A percentile compares a stretch with the other conserved stretches of the same genome.
Conservation (phyloP, 2,329 filamentous ascomycete genomes). For the Talaromyces marneffei region DNA sequence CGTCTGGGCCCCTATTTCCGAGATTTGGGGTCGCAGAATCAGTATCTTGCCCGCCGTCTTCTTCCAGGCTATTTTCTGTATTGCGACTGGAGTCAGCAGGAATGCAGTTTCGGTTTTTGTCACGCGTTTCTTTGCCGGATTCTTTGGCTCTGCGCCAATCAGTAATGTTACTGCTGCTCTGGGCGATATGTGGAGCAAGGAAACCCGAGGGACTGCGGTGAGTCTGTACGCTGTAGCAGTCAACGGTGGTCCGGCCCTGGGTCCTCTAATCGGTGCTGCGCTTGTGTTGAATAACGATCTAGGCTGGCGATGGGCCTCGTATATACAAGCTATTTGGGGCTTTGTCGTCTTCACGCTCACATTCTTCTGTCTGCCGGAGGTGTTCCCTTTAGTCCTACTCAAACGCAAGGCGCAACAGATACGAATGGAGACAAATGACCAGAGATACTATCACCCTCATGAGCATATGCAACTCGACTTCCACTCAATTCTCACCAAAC, state of each 20-base stretch:
- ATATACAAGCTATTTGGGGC: conserved; percentile 47
- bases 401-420: conserved; percentile 44
- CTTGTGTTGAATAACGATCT: conserved; percentile 36
- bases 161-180: conserved; percentile 65
- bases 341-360: conserved; percentile 41
- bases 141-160: conserved; percentile 60
- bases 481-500: conserved; percentile 33
- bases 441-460: conserved; percentile 39
- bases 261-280: conserved; percentile 48
- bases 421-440: conserved; percentile 44
- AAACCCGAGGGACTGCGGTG: conserved; percentile 38
- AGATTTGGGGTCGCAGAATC: conserved; percentile 44
- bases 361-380: conserved; percentile 45
- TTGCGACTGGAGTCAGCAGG: not conserved
- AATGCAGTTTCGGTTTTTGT: not conserved
- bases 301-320: conserved; percentile 55
- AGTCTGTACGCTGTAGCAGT: conserved; percentile 10
- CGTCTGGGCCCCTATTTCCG: conserved; percentile 54
- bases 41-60: conserved; percentile 54
- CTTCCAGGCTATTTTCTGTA: not conserved
- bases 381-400: conserved; percentile 46
- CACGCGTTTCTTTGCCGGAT: conserved; percentile 55
- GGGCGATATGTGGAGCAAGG: conserved; percentile 57
- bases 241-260: conserved; percentile 34
- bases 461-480: conserved; percentile 35